Evolutionary conservation across 2,329 filamentous ascomycete genomes (phyloP).

Genomic region (Phialophora macrospora): DNA sequence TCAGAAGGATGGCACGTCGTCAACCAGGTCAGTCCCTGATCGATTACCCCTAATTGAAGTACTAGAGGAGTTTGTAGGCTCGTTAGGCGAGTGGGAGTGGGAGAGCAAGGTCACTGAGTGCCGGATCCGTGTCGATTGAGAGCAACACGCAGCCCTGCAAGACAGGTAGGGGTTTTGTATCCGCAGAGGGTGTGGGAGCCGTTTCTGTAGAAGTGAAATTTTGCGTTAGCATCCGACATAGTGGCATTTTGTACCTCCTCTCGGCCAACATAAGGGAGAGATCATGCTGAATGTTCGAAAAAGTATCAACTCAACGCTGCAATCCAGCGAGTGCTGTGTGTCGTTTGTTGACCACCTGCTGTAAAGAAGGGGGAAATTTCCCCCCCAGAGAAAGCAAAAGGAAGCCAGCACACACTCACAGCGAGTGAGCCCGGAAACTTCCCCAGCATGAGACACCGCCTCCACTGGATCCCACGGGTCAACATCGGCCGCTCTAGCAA

Average conservation of each 20-base stretch:
- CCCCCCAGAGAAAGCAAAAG: neutral
- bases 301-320: neutral
- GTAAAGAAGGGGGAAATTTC: neutral
- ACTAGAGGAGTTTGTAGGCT: neutral
- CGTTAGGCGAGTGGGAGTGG: neutral
- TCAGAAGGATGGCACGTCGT: neutral
- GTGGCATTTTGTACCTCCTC: neutral
- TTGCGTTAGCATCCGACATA: neutral
- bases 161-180: neutral
- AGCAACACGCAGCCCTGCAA: neutral
- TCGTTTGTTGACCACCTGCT: neutral
- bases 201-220: neutral
- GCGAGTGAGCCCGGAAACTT: neutral
- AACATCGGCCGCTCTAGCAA: neutral
- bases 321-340: neutral
- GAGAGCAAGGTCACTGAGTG: neutral
- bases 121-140: neutral
- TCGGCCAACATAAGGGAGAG: neutral
- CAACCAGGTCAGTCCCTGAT: neutral
- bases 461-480: neutral
- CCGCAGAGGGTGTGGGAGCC: neutral
- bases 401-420: neutral
- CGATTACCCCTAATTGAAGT: neutral
- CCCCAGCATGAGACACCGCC: neutral
- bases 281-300: neutral